Evolutionary conservation across 2,329 filamentous ascomycete species (phyloP), one percentile per base, ranked within the genome.

Genomic region (Cladosporium sp.): DNA sequence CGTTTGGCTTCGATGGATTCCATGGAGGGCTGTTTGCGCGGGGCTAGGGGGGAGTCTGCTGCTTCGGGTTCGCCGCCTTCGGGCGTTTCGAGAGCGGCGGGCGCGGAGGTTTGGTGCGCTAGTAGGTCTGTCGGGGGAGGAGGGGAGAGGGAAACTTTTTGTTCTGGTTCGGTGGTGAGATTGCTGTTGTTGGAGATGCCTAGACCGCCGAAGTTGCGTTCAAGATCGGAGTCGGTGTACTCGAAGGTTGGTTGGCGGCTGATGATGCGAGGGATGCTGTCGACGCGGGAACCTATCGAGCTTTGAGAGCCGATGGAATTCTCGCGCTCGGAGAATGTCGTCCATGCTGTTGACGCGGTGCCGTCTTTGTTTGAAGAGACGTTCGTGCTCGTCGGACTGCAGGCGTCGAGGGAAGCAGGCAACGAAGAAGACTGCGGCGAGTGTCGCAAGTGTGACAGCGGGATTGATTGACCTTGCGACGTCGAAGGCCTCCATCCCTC

Each of bases 271-370:
- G 89, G 83, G 30, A 89, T 75, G 50, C 95, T 89, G 47, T 96
- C 90, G 30, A 82, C 84, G 8, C 48, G 48, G 17, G 48, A 51
- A 5, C 48, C 41, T 4, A 39, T 85, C 82, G 11, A 43, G 93
- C 80, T 63, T 89, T 91, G 54, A 8, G 88, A 95, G 51, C 86
- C 87, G 52, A 96, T 86, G 0, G 92, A 96, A 64, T 96, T 89
- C 62, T 90, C 89, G 30, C 90, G 48, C 18, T 48, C 45, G 2
- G 48, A 43, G 36, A 44, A 39, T 17, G 17, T 38, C 3, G 40
- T 51, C 48, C 48, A 51, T 15, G 40, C 42, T 15, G 40, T 50
- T 15, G 47, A 50, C 11, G 24, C 34, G 79, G 29, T 84, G 77
- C 20, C 79, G 77, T 15, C 83, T 17, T 54, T 52, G 13, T 57